phyloP scores from a whole-genome alignment of 441 rosid species.

The Hura crepitans region DNA sequence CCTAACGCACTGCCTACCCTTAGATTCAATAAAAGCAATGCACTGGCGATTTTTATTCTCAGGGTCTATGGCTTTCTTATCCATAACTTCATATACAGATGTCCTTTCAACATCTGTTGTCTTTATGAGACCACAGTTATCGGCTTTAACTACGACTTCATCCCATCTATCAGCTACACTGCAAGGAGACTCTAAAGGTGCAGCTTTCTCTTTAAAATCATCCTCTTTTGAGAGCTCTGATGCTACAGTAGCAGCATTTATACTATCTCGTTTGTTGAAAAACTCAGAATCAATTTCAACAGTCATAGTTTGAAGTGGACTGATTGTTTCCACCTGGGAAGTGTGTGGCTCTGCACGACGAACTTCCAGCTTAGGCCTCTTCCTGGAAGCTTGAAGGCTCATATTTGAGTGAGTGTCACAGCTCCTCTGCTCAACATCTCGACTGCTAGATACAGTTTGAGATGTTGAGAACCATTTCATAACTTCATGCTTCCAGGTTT shows the following conservation, averaged over 20 bases:
- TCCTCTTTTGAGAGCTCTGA: slow-evolving; percentile 34
- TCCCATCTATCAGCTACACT: slow-evolving; percentile 67
- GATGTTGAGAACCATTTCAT: slow-evolving; percentile 79
- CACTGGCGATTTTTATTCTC: slow-evolving; percentile 77
- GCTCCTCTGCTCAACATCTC: slow-evolving; percentile 39
- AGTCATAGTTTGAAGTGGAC: slow-evolving; percentile 39
- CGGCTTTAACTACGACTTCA: slow-evolving; percentile 59
- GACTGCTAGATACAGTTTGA: slow-evolving; percentile 37
- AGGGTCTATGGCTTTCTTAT: slow-evolving; percentile 45
- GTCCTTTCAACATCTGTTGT: slow-evolving; percentile 41
- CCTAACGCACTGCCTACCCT: slow-evolving; percentile 96
- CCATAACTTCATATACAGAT: slow-evolving; percentile 34
- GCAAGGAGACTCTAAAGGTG: slow-evolving; percentile 37
- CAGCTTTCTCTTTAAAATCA: slow-evolving; percentile 35
- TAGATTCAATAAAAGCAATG: slow-evolving; percentile 83
- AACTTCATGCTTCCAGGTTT: slow-evolving; percentile 96
- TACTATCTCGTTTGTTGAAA: slow-evolving; percentile 45
- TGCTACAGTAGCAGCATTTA: slow-evolving; percentile 31
- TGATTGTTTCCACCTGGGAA: slow-evolving; percentile 47
- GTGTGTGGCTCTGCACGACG: slow-evolving; percentile 84
- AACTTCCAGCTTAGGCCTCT: slow-evolving; percentile 92
- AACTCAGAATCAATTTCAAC: slow-evolving; percentile 57
- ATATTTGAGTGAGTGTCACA: slow-evolving; percentile 41
- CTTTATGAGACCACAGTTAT: slow-evolving; percentile 35
- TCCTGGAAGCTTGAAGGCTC: slow-evolving; percentile 54